Evolutionary conservation across 805 yeast species (phyloP), one percentile per base, ranked within the genome.

Genomic region (Saturnispora dispora): DNA sequence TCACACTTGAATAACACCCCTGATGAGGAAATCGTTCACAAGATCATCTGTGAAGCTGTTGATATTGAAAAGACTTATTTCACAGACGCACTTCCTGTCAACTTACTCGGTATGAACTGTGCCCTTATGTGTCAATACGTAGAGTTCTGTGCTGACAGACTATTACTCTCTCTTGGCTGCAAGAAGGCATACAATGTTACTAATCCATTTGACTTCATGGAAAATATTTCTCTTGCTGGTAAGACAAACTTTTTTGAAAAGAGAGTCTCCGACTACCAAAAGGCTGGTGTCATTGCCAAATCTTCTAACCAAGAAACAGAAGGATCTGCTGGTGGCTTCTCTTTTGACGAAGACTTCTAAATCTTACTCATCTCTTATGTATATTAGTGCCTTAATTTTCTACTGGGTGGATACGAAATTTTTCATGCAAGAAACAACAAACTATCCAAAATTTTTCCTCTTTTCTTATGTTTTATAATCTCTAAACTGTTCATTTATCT

Each of bases 141-240:
- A 63, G 96, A 93, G 75, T 91, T 91, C 67, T 90, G 84, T 59
- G 99, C 99, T 61, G 99, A 91, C 74, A 85, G 99, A 75, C 78
- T 91, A 65, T 78, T 91, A 56, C 81, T 90, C 52, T 81, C 98
- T 5, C 78, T 91, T 59, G 99, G 99, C 59, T 88, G 88, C 78
- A 76, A 84, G 73, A 90, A 90, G 76, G 77, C 78, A 58, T 91
- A 80, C 81, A 87, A 88, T 63, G 91, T 78, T 54, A 75, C 87
- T 57, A 91, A 91, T 70, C 99, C 99, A 70, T 91, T 91, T 69
- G 99, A 91, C 71, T 91, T 91, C 68, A 91, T 91, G 99, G 99
- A 91, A 77, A 91, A 93, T 77, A 91, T 91, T 64, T 91, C 98
- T 8, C 81, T 91, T 62, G 95, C 97, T 53, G 99, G 99, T 72